Evolutionary conservation across 495 filamentous ascomycete genomes (phyloP), one percentile per base, ranked within the genome.

Genomic region (Hyaloscypha bicolor): DNA sequence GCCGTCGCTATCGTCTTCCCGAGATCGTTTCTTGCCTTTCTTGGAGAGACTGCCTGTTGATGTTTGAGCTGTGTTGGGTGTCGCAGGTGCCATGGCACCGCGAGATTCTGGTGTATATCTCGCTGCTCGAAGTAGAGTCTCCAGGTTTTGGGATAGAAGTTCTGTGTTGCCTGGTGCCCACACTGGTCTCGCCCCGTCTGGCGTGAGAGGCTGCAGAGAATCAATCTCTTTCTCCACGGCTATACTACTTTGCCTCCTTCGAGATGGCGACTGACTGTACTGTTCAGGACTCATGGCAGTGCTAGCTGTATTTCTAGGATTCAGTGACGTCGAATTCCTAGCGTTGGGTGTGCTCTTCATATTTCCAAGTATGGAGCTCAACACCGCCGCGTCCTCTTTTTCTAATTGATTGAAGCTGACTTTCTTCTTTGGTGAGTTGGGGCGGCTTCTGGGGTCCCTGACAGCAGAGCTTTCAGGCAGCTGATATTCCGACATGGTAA

Each of bases 301-400:
- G 6, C 8, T 8, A 37, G 12, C 35, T 8, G 35, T 37, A 48
- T 19, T 14, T 6, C 4, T 19, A 16, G 11, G 11, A 19, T 48
- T 19, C 9, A 48, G 16, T 14, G 57, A 60, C 3, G 30, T 48
- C 14, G 60, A 62, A 21, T 62, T 62, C 14, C 60, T 42, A 8
- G 60, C 60, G 29, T 64, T 64, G 6, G 62, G 45, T 35, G 45
- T 53, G 4, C 29, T 25, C 29, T 30, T 4, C 45, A 45, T 52
- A 0, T 31, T 51, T 21, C 51, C 12, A 6, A 0, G 8, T 19
- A 48, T 1, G 16, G 16, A 48, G 42, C 42, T 48, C 11, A 21
- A 39, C 33, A 6, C 21, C 8, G 29, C 9, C 51, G 35, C 9
- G n/a, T 56, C 30, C 21, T 56, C 22, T 1, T 56, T 32, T 6